Percentiles rank a stretch among this genome's conserved stretches.
Conservation (phyloP, 2,329 filamentous ascomycete genomes). For the Talaromyces sp. region DNA sequence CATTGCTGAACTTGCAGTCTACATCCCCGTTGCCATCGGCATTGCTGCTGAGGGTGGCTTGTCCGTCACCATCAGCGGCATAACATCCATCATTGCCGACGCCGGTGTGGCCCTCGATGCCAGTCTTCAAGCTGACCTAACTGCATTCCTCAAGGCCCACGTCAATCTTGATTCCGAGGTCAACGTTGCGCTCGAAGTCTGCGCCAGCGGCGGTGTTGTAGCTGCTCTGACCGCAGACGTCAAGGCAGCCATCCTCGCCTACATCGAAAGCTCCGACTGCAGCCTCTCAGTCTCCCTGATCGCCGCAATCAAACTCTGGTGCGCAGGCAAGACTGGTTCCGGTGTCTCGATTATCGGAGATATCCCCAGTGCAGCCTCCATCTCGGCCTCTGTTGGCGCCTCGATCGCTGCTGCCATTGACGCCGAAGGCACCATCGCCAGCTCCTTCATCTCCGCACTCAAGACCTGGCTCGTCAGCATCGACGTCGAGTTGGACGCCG, state of each 20-base stretch:
- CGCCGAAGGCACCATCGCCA: conserved; percentile 23
- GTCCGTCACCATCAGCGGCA: conserved; percentile 32
- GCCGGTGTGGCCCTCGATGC: conserved; percentile 27
- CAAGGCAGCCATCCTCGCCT: conserved; percentile 26
- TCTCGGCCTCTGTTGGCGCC: conserved; percentile 28
- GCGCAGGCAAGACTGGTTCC: conserved; percentile 22
- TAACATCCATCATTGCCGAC: conserved; percentile 22
- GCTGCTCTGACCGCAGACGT: conserved; percentile 26
- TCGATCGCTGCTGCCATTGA: conserved; percentile 26
- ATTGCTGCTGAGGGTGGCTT: conserved; percentile 33
- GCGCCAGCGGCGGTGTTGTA: conserved; percentile 29
- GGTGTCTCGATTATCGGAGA: conserved; percentile 25
- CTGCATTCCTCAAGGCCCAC: conserved; percentile 22
- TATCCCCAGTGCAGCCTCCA: conserved; percentile 23
- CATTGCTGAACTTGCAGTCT: conserved; percentile 27
- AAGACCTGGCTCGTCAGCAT: conserved; percentile 22
- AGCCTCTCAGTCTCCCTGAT: conserved; percentile 24
- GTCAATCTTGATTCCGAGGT: conserved; percentile 23
- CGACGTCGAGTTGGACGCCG: conserved; percentile 21
- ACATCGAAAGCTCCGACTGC: conserved; percentile 23
- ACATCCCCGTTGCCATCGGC: conserved; percentile 27
- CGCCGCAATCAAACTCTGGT: conserved; percentile 26
- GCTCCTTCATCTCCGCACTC: conserved; percentile 25
- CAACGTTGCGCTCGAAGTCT: conserved; percentile 28
- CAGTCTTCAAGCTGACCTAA: conserved; percentile 23